These are phyloP conservation scores for Xylaria grammica DNA, from an alignment of 495 filamentous ascomycete species.

Conservation along the genomic window DNA sequence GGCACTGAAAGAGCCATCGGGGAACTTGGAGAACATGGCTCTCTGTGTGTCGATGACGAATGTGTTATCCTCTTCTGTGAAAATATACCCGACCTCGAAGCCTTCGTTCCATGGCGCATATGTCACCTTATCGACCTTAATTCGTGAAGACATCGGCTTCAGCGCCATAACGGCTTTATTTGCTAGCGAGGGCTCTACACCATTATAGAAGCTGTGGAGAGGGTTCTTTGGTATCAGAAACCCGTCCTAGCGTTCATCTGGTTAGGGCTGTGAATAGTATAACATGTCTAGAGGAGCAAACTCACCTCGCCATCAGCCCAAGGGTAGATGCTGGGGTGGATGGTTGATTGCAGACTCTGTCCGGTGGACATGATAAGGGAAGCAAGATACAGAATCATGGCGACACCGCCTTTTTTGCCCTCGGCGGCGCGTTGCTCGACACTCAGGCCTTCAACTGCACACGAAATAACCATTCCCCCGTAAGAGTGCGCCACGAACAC, in stretches of 20 bases:
- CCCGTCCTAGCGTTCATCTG: constrained; percentile 18
- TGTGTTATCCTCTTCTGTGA: constrained; percentile 19
- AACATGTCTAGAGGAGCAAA: neutral
- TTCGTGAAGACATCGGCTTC: constrained; percentile 16
- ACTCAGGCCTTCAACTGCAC: constrained; percentile 39
- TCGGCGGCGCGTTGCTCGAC: constrained; percentile 24
- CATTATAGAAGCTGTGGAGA: constrained; percentile 35
- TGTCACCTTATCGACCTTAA: neutral
- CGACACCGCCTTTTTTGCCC: constrained; percentile 40
- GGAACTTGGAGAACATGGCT: constrained; percentile 17
- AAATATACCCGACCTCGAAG: constrained; percentile 22
- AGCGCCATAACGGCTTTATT: constrained; percentile 26
- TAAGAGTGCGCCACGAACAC: constrained; percentile 51
- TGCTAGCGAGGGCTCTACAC: constrained; percentile 25
- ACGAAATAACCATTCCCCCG: constrained; percentile 44
- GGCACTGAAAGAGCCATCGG: constrained; percentile 12
- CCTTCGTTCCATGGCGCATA: constrained; percentile 9
- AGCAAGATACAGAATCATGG: constrained; percentile 43
- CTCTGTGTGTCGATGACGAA: neutral
- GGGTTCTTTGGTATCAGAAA: constrained; percentile 2
- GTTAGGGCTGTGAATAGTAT: neutral
- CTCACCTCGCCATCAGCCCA: too few relatives aligned
- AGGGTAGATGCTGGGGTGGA: neutral
- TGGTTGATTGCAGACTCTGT: neutral
- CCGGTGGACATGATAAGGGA: constrained; percentile 33